Evolutionary conservation across 208 protist genomes (phyloP), one percentile per base, ranked within the genome.

Genomic region (Herpetomonas tarakana): DNA sequence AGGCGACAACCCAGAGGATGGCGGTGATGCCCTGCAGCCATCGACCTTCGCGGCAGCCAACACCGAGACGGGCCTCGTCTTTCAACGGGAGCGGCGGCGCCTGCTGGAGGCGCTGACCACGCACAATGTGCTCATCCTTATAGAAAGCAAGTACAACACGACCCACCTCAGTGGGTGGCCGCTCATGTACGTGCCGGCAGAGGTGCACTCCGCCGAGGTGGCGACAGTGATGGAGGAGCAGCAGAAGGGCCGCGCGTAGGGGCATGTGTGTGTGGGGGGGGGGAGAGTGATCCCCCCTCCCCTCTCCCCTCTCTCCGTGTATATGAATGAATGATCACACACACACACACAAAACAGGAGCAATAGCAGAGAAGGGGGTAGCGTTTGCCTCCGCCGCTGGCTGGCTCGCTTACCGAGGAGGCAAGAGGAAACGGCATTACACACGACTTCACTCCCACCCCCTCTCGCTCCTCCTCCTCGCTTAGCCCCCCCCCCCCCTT

Each of bases 131-230:
- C 66, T 87, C 12, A 68, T 72, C 19, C 59, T 92, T 18, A 89
- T 89, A 27, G 79, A 81, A 39, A 58, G 57, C 30, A 70, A 83
- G 38, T 92, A 81, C 66, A 68, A 86, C 58, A 89, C 79, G 22
- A 35, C 64, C 7, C 86, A 92, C 50, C 65, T 92, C 16, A 56
- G 59, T 9, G 76, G 68, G 56, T 92, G 86, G 80, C 79, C 82
- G 60, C 70, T 89, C 30, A 60, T 89, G 2, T 92, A 92, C 64
- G 86, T 89, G 18, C 81, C 81, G n/a, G 78, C 78, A 9, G 75
- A 88, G 67, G 71, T 92, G 47, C 78, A 68, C 46, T 31, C 58
- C 31, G 65, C 58, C n/a, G 86, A 92, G 47, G 71, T 92, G 52
- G 66, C 76, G 29, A 46, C 58, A 3, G 62, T 89, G 14, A 60